Base-by-base conservation (phyloP, 2,329 filamentous ascomycete genomes). In the Penicillium freii region DNA sequence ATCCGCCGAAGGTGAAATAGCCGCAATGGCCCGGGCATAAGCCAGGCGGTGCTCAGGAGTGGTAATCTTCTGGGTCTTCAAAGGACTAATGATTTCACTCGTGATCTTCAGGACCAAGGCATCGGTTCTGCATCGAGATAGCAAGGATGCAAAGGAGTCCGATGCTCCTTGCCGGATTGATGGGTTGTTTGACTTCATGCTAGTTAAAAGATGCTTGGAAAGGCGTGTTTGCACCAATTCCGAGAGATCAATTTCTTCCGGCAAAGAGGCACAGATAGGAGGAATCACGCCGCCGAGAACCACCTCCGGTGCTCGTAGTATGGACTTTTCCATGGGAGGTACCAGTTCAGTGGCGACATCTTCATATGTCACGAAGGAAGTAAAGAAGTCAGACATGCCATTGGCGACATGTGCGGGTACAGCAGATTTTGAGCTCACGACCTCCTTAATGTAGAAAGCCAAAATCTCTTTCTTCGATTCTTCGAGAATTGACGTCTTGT, bases 261-360 rank as follows among this genome's bases (percentile, higher is more conserved):
- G 86, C 7, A 99, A 78, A 29, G 90, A 85, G 9, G 81, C 74
- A 58, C 95, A 81, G 45, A 97, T 80, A 13, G 88, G 85, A 6
- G 87, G 84, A 49, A 97, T 78, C 25, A 97, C 81, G 61, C 91
- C 89, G 65, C 88, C 87, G 29, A 97, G 80, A 15, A 96, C 86
- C 43, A 97, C 87, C 75, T 99, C 94, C 1, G 94, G 95, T 8
- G 93, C 88, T 71, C 95, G 85, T 45, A 99, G 78, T 54, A 99
- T 82, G 6, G 90, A 87, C 76, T 96, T 97, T 70, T 99, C 94
- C 15, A 97, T 79, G 0, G 91, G 80, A 9, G 92, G 91, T 25
- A 95, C 81, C 33, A 97, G 70, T 43, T 93, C 85, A 62, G 85
- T 88, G 52, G 85, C 83, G 31, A 97, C 72, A 63, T 97, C 92